Percentiles rank a stretch among this genome's conserved stretches.
These are phyloP conservation scores for Trichoderma breve DNA, from an alignment of 2,329 filamentous ascomycete genomes.

Conservation along the genomic window DNA sequence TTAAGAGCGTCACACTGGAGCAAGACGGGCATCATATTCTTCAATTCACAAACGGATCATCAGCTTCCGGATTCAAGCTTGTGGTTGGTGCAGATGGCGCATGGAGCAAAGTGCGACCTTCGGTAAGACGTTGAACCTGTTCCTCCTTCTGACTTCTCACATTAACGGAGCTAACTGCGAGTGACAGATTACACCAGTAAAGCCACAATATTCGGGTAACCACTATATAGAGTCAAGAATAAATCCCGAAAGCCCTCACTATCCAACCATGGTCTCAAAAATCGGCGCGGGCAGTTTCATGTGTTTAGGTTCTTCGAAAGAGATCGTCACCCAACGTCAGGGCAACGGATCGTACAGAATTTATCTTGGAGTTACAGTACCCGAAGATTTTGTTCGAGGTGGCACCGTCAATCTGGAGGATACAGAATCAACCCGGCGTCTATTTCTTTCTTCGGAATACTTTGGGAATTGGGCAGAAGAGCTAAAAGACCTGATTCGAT, in stretches of 20 bases:
- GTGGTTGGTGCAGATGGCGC: slow-evolving; percentile 39
- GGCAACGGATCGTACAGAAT: slow-evolving; percentile 4
- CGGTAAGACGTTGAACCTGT: background rate
- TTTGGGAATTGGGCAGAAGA: slow-evolving; percentile 6
- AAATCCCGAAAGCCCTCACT: background rate
- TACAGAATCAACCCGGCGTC: background rate
- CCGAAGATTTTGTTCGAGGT: slow-evolving; percentile 11
- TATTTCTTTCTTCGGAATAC: slow-evolving; percentile 7
- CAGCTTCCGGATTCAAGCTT: slow-evolving; percentile 39
- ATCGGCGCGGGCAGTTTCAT: background rate
- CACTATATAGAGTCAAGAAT: slow-evolving; percentile 13
- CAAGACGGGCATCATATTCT: slow-evolving; percentile 33
- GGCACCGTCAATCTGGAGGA: background rate
- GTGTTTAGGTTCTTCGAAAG: background rate
- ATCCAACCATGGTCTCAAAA: background rate
- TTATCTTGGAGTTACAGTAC: background rate
- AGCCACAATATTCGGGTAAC: slow-evolving; percentile 18
- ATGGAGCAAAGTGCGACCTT: slow-evolving; percentile 38
- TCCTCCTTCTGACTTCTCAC: too few species aligned
- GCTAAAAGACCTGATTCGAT: background rate
- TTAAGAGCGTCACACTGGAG: background rate
- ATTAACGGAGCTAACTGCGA: background rate
- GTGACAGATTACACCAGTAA: slow-evolving; percentile 28
- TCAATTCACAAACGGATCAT: slow-evolving; percentile 38
- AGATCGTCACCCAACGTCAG: slow-evolving; percentile 5